phyloP scores from a whole-genome alignment of 345 rosid species.

The Melastoma malabathricum region DNA sequence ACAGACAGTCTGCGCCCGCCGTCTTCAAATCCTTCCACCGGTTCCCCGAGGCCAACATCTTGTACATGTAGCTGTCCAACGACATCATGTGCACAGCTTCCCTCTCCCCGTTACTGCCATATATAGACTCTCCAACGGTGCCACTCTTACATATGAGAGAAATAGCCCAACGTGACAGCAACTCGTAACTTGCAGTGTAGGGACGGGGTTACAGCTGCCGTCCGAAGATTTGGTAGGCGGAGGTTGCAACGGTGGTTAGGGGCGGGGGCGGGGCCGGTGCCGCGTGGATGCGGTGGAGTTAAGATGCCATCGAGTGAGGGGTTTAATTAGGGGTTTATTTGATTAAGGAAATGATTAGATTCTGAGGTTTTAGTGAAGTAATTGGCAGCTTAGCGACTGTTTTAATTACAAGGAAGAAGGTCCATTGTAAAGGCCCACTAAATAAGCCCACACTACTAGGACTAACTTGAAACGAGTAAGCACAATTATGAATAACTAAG shows the following conservation, averaged over 20 bases:
- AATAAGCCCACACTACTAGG: too few relatives aligned
- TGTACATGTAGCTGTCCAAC: conserved; percentile 57
- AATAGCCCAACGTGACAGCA: conserved; percentile 53
- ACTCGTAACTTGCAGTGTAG: conserved; percentile 36
- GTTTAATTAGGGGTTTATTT: background rate
- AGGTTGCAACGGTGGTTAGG: background rate
- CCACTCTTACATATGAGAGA: too few relatives aligned
- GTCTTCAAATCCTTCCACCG: conserved; percentile 34
- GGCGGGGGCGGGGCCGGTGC: conserved; percentile 11
- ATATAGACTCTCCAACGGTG: conserved; percentile 42
- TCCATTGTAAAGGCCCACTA: too few relatives aligned
- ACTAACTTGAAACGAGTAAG: too few relatives aligned
- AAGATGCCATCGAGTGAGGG: conserved; percentile 16
- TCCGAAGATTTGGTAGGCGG: background rate
- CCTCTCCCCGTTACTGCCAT: conserved; percentile 26
- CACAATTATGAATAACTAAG: background rate
- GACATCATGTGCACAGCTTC: conserved; percentile 69
- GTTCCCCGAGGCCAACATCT: conserved; percentile 31
- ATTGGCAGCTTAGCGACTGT: too few relatives aligned
- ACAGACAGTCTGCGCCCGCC: conserved; percentile 23
- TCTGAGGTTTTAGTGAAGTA: background rate
- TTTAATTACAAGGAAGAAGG: too few relatives aligned
- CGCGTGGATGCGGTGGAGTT: conserved; percentile 6
- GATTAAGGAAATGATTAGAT: background rate
- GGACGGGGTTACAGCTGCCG: conserved; percentile 12